Conservation (phyloP, 1,284 basidiomycete species). For the Naganishia sp. region DNA sequence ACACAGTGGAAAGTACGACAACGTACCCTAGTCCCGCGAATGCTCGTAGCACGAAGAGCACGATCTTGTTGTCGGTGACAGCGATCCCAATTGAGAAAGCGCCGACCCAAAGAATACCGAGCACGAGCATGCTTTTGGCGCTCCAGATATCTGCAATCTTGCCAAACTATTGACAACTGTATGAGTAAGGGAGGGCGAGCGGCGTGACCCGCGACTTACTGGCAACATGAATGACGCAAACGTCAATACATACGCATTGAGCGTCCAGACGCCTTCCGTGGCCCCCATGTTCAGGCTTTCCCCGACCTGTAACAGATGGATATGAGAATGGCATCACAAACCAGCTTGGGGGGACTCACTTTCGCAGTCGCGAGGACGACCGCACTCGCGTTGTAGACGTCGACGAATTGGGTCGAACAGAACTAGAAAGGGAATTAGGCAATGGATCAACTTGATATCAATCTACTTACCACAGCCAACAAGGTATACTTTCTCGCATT, state of each 20-base stretch:
- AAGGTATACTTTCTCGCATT: conserved; percentile 18
- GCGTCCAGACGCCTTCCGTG: conserved; percentile 27
- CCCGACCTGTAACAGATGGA: not conserved
- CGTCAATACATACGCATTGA: conserved; percentile 43
- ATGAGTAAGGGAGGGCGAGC: not conserved
- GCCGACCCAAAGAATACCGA: conserved; percentile 41
- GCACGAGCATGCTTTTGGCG: conserved; percentile 42
- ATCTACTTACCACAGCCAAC: not conserved
- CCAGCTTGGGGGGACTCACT: not conserved
- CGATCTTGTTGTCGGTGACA: conserved; percentile 43
- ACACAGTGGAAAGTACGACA: not conserved
- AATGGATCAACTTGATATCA: too few relatives aligned
- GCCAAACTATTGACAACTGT: conserved; percentile 39
- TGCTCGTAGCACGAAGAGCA: conserved; percentile 46
- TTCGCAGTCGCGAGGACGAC: conserved; percentile 26
- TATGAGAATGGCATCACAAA: not conserved
- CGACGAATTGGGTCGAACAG: conserved; percentile 31
- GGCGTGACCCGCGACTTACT: conserved; percentile 1
- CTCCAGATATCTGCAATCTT: conserved; percentile 46
- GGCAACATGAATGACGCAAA: conserved; percentile 43
- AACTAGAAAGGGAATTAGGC: not conserved
- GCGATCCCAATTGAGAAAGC: conserved; percentile 43
- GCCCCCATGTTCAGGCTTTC: conserved; percentile 24
- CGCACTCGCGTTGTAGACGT: conserved; percentile 29
- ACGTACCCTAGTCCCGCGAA: conserved; percentile 40